Evolutionary conservation across 768 basidiomycete genomes (phyloP), one percentile per base, ranked within the genome.

Genomic region (Rossbeevera mucosa): DNA sequence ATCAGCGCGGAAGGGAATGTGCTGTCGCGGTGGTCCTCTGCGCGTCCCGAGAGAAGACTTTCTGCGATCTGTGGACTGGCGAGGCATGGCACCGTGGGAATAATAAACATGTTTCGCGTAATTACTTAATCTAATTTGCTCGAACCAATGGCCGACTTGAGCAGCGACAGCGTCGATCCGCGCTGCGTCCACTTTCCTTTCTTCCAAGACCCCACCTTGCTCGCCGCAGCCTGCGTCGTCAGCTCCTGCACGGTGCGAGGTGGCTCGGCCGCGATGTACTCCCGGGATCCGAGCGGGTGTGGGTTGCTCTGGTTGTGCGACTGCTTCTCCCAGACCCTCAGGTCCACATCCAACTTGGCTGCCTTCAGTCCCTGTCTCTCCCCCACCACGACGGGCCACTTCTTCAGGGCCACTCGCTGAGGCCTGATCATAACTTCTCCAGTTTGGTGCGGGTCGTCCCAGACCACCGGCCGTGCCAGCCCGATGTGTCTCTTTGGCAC

Each of bases 1-100:
- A 57, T 89, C 86, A 3, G 86, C 88, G 45, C 85, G 80, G 62
- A 86, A 91, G 1, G 89, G 89, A 13, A 88, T 78, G 59, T 91
- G 86, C 5, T 80, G 75, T 60, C 83, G 82, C 59, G 80, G 82
- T 1, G 76, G 76, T 1, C 80, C 81, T 21, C 85, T 77, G 36
- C 85, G 77, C 14, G 70, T 64, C 11, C 73, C 77, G 16, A 78
- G 46, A 41, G 74, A 75, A 33, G 68, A 71, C 58, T 71, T 69
- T 60, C 68, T 64, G 40, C 64, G 66, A 13, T 58, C 57, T 22
- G 60, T 41, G 11, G 55, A 45, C 47, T 61, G 62, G 47, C 59
- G 59, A 21, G 70, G 64, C 70, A 69, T 71, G 21, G 48, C 36
- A 36, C 33, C 57, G 66, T 68, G 62, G 52, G 57, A 66, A 59